Base-by-base conservation (phyloP, 2,329 filamentous ascomycete genomes). In the Trichoderma polysporum region DNA sequence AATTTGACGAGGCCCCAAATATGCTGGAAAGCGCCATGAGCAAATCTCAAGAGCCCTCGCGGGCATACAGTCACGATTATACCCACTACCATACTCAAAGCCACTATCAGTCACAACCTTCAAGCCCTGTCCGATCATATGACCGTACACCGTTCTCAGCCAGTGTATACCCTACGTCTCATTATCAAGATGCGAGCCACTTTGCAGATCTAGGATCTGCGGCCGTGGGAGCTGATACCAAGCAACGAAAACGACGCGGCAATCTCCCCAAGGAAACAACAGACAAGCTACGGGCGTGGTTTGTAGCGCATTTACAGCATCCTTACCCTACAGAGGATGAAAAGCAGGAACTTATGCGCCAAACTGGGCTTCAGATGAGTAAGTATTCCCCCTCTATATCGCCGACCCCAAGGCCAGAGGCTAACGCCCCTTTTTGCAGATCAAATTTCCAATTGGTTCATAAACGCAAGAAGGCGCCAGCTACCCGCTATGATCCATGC, bases 191-290 rank as follows among this genome's bases (percentile, higher is more conserved):
- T 35, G 81, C 79, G 68, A 76, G 80, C 70, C 79, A 80, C 13
- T 79, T 79, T 25, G 76, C 76, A 17, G 79, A 83, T 3, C 70
- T 80, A 19, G 78, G 79, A 25, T 80, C 83, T 3, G 75, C 80
- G 58, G 76, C 79, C 8, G 71, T 79, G 63, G 76, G 74, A 19
- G 78, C 75, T 2, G 84, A 86, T 66, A 79, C 74, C 67, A 86
- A 85, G 75, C 83, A 83, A 70, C 80, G 86, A 35, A 89, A 88
- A 76, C 84, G 93, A 61, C 85, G 93, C 45, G 93, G 93, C 1
- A 97, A 97, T 74, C 83, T 97, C 3, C 93, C 93, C n/a, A 96
- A 96, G 75, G 91, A 93, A 64, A 92, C 92, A 0, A 97, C 93
- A 0, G 91, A 94, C 75, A 89, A 91, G 71, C 82, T 97, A 47